Percentiles rank a stretch among this genome's conserved stretches.
Conservation (phyloP, 495 filamentous ascomycete genomes). For the Aspergillus indologenus region DNA sequence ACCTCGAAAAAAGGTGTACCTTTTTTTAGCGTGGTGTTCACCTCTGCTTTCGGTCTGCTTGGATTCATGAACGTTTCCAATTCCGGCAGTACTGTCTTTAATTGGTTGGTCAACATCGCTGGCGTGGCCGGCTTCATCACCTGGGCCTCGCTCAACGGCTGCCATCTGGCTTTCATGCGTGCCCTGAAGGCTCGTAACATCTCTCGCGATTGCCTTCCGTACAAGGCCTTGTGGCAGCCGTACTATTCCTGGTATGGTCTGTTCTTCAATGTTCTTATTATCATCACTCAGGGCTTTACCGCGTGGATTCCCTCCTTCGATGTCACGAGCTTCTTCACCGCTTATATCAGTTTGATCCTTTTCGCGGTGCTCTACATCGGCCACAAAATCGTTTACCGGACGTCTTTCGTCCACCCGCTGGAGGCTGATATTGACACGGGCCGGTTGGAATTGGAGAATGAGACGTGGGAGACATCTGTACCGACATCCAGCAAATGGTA, state of each 20-base stretch:
- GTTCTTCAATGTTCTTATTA: conserved; percentile 62
- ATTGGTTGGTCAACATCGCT: conserved; percentile 59
- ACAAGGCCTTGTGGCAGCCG: conserved; percentile 56
- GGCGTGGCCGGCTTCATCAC: conserved; percentile 66
- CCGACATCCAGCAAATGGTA: conserved; percentile 39
- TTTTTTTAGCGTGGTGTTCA: conserved; percentile 49
- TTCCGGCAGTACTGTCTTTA: conserved; percentile 53
- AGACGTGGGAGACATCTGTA: conserved; percentile 42
- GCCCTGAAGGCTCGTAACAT: conserved; percentile 57
- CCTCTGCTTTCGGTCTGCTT: conserved; percentile 49
- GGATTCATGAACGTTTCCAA: conserved; percentile 51
- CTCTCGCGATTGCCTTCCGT: conserved; percentile 54
- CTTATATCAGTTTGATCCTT: conserved; percentile 61
- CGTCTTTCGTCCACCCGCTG: conserved; percentile 37
- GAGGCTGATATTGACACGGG: conserved; percentile 52
- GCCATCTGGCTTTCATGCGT: conserved; percentile 59
- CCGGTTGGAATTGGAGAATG: conserved; percentile 37
- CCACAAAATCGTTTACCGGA: conserved; percentile 52
- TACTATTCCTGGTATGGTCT: conserved; percentile 59
- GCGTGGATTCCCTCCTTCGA: conserved; percentile 60
- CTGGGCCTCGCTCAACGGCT: conserved; percentile 58
- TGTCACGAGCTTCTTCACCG: conserved; percentile 55
- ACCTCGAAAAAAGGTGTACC: conserved; percentile 52
- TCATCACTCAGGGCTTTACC: conserved; percentile 68
- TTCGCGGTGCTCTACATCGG: conserved; percentile 56